Conservation (phyloP, 2,329 filamentous ascomycete genomes). For the Thielaviopsis populi region DNA sequence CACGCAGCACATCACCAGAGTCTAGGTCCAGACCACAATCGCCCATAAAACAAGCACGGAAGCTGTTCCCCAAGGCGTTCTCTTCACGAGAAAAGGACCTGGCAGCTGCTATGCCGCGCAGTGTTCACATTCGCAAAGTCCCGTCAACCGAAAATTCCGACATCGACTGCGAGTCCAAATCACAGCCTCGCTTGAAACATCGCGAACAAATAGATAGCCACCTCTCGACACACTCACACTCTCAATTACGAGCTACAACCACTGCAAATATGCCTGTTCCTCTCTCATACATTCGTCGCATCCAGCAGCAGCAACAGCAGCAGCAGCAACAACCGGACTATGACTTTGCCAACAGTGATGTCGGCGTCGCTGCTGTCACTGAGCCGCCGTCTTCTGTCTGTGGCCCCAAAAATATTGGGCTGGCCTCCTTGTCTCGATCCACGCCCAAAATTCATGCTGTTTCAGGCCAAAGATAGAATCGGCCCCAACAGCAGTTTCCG, state of each 20-base stretch:
- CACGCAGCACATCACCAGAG: background rate
- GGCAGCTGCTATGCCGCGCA: background rate
- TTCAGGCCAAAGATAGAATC: constrained; percentile 16
- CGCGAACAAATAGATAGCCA: background rate
- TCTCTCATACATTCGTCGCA: constrained; percentile 7
- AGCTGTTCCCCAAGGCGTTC: background rate
- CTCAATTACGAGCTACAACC: background rate
- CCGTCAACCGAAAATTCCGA: background rate
- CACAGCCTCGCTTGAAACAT: background rate
- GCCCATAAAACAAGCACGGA: constrained; percentile 1
- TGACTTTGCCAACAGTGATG: background rate
- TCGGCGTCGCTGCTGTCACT: background rate
- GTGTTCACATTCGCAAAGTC: constrained; percentile 3
- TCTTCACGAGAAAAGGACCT: background rate
- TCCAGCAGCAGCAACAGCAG: constrained; percentile 7
- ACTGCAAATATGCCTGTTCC: constrained; percentile 11
- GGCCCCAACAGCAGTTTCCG: constrained; percentile 9
- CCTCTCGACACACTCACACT: background rate
- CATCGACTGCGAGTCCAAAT: constrained; percentile 1
- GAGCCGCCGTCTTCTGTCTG: background rate
- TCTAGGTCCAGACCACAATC: background rate
- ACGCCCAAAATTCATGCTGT: constrained; percentile 11
- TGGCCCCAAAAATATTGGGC: background rate
- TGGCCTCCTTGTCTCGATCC: background rate
- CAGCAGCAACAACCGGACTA: background rate